Evolutionary conservation across 2,329 filamentous ascomycete species (phyloP), one percentile per base, ranked within the genome.

Genomic region (Fusarium albosuccineum): DNA sequence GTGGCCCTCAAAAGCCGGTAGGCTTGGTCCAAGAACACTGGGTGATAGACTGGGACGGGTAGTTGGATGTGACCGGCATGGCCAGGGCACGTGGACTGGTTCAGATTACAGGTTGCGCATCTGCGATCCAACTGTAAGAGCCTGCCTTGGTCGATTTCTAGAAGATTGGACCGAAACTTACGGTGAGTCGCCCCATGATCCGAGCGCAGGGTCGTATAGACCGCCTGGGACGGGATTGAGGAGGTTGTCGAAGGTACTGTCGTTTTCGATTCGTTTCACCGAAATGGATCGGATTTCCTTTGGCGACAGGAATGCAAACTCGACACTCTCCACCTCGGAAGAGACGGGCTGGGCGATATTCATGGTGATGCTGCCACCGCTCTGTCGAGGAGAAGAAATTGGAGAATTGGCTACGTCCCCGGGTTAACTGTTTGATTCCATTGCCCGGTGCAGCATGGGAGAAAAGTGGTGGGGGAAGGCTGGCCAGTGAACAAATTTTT

Each of bases 31-130:
- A 99, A 91, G 75, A 97, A 98, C 2, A 94, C 92, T n/a, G 95
- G 93, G 79, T 99, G 95, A 78, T 98, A 99, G 53, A 97, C 92
- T 46, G 92, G 93, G 11, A 94, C 91, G 13, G 96, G 94, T 11
- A 99, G 89, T 73, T 97, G 93, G 77, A 99, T 97, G 76, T 99
- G 96, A 54, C 96, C 97, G 62, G 92, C 88, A 82, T 99, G 97
- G 59, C 97, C 97, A 7, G 95, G 93, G 77, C 97, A 99, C 72
- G 88, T 88, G 75, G 89, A 87, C 64, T 90, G 90, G 74, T 90
- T 92, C 70, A 97, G 86, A 71, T 95, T 93, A 82, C 96, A 99
- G 78, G 96, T 99, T 73, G 93, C 87, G 82, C 96, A 99, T 76
- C 93, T 97, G 61, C 22, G 27, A 52, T 30, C 46, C 10, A 44